Conservation (phyloP, 2,329 filamentous ascomycete species). For the Beauveria medogensis region DNA sequence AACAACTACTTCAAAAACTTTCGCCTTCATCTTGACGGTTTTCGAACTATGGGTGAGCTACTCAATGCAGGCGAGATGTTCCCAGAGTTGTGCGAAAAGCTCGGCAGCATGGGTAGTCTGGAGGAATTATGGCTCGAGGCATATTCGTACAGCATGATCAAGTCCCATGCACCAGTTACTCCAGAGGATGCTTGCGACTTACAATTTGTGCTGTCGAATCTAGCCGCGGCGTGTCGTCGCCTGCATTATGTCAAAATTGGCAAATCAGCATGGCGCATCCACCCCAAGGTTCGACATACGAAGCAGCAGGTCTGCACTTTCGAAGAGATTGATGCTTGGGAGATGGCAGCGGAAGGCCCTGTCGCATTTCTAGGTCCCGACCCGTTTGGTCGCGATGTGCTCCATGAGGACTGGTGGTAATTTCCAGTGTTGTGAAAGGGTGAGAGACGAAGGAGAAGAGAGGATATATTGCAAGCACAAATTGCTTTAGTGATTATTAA, state of each 20-base stretch:
- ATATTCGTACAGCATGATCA: background rate
- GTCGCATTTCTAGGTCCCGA: background rate
- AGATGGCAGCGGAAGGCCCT: background rate
- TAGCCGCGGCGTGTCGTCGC: background rate
- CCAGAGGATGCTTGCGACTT: background rate
- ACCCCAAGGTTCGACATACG: background rate
- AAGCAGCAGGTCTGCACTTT: background rate
- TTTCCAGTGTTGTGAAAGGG: background rate
- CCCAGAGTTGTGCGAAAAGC: rapidly evolving
- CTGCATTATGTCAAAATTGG: background rate
- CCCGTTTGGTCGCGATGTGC: background rate
- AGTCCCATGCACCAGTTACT: background rate
- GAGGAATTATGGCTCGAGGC: background rate
- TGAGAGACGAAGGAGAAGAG: background rate
- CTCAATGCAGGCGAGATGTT: too few relatives aligned
- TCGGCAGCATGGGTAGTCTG: background rate
- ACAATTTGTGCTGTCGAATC: background rate
- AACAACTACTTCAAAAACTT: too few relatives aligned
- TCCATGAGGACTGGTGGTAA: background rate
- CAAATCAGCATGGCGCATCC: background rate
- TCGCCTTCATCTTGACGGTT: too few relatives aligned
- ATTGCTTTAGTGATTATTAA: background rate
- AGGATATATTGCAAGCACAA: background rate
- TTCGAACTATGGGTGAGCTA: too few relatives aligned
- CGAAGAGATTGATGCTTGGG: background rate